A percentile compares a stretch with the other conserved stretches of the same genome.
Evolutionary conservation across 306 rosid genomes (phyloP).

Genomic region (Cucurbita ficifolia): DNA sequence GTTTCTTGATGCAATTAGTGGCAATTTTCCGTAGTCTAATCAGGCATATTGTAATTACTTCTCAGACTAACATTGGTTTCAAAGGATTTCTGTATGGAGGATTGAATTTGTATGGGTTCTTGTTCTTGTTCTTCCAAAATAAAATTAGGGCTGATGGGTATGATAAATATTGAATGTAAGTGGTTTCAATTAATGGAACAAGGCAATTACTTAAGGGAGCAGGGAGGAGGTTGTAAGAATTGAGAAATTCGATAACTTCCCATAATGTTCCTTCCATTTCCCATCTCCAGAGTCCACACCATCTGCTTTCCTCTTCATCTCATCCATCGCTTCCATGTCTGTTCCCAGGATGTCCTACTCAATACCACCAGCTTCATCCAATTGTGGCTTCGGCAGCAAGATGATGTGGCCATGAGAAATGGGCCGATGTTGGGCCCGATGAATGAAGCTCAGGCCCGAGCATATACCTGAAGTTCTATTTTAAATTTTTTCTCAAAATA

Average conservation of each 20-base stretch:
- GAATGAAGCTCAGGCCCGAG: constrained; percentile 41
- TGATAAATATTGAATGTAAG: not conserved
- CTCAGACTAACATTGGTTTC: not conserved
- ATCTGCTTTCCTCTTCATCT: constrained; percentile 35
- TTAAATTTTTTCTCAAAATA: too few species aligned
- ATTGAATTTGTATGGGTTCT: not conserved
- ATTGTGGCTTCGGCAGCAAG: constrained; percentile 38
- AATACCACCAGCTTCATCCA: not conserved
- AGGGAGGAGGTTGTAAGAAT: not conserved
- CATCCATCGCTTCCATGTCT: constrained; percentile 38
- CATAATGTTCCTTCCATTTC: too few species aligned
- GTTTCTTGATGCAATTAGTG: not conserved
- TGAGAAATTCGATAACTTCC: not conserved
- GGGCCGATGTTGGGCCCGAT: constrained; percentile 25
- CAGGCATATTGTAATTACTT: not conserved
- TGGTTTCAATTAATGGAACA: not conserved
- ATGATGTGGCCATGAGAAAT: constrained; percentile 28
- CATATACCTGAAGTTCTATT: constrained; percentile 23
- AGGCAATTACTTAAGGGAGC: not conserved
- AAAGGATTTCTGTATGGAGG: not conserved
- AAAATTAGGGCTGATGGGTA: not conserved
- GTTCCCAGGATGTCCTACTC: constrained; percentile 27
- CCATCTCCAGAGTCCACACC: too few species aligned
- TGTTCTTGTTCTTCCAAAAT: not conserved
- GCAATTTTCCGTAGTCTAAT: not conserved